Evolutionary conservation across 2,329 filamentous ascomycete genomes (phyloP), one percentile per base, ranked within the genome.

Genomic region (Paraphoma chrysanthemicola): DNA sequence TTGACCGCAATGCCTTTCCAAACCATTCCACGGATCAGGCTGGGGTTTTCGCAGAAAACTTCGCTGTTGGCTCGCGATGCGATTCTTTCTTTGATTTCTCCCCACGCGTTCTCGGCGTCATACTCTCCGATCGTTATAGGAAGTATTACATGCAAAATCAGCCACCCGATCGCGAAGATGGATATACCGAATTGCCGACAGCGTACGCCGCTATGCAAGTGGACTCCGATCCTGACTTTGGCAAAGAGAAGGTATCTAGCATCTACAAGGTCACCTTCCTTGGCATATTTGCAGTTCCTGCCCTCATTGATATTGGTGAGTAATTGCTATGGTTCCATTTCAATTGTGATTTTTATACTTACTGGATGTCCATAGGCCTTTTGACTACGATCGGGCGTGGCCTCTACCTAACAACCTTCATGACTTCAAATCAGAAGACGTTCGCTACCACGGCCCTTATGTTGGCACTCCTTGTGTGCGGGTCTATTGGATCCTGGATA

Each of bases 41-140:
- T 1, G 85, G 83, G 42, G 83, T 83, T 3, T 87, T 87, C 62
- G 81, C 85, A 0, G 85, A 87, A 64, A 81, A 85, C 1, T 87
- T 85, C 71, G 85, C 84, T 0, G 76, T 86, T 8, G 85, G 85
- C 1, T 86, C 85, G 1, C 82, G 85, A 50, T 87, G 85, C 64
- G 83, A 86, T 57, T 78, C 81, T 1, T 87, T 86, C 64, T 85
- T 87, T 53, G 84, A 84, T 53, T 77, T 86, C 23, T 51, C 57
- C 30, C 67, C 54, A 6, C 66, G 57, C 45, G 47, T 47, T 6
- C 57, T 65, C 45, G 62, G 62, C 12, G 43, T 46, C 14, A 55
- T 65, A 29, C 53, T 64, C 23, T 59, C 63, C 2, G 48, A 56
- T 16, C 48, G 56, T 11, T 63, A 81, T 60, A 70, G 78, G 14